Percentiles rank a stretch among this genome's conserved stretches.
Evolutionary conservation across 345 rosid genomes (phyloP).

Genomic region (Eucalyptus guilfoylei): DNA sequence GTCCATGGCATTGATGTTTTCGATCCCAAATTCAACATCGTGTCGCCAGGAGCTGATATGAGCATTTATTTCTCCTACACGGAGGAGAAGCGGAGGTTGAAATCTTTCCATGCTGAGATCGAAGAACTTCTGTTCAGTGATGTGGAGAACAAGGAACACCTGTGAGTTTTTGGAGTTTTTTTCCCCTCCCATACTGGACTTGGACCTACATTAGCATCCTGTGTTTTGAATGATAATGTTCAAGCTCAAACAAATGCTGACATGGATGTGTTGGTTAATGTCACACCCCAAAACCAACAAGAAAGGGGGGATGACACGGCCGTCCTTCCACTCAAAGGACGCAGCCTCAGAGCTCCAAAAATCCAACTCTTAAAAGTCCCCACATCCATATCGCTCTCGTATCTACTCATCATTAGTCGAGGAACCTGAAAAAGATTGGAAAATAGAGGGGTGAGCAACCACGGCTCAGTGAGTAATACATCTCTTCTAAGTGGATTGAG

Average conservation of each 20-base stretch:
- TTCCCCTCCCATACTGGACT: background rate
- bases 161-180: constrained; percentile 21
- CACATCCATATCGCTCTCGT: too few relatives aligned
- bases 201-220: background rate
- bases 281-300: too few relatives aligned
- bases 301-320: too few relatives aligned
- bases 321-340: too few relatives aligned
- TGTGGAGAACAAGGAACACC: constrained; percentile 75
- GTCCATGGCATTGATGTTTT: constrained; percentile 91
- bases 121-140: constrained; percentile 82
- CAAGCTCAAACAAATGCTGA: background rate
- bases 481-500: too few relatives aligned
- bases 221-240: background rate
- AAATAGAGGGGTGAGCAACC: too few relatives aligned
- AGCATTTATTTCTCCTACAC: constrained; percentile 76
- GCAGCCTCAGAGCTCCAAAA: too few relatives aligned
- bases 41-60: constrained; percentile 65
- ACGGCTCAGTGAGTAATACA: too few relatives aligned
- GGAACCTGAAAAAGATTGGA: too few relatives aligned
- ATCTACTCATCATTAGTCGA: too few relatives aligned
- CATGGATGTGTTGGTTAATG: background rate
- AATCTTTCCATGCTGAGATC: constrained; percentile 62
- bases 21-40: constrained; percentile 89
- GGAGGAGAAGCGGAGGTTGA: constrained; percentile 54
- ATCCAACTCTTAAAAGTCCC: too few relatives aligned